Evolutionary conservation across 805 yeast species (phyloP), one percentile per base, ranked within the genome.

Genomic region (Limtongozyma cylindracea): DNA sequence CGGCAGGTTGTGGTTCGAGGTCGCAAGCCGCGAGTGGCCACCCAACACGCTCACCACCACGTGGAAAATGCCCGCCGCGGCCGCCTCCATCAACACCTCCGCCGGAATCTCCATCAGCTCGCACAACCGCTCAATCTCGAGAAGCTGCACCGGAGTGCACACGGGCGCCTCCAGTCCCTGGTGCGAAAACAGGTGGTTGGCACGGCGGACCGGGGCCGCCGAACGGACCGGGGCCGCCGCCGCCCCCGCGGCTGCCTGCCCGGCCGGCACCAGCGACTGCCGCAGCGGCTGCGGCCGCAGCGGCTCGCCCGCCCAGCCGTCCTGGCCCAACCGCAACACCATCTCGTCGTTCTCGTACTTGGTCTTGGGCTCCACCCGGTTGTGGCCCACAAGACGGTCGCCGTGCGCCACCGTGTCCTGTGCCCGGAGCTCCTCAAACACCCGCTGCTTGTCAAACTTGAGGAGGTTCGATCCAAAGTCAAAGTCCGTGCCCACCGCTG

Each of bases 381-480:
- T 80, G 38, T 69, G 74, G 3, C 78, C 67, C 5, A 74, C 92
- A 20, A 77, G 51, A 30, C 92, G 53, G 19, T 60, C 53, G 9
- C 54, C 48, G 2, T 70, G 68, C 18, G 56, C 61, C 10, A 63
- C 52, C 11, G 50, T 55, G 37, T 80, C 94, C 23, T 52, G 46
- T 28, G 54, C 54, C 22, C 63, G 64, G 35, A 82, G 57, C 37
- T 77, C 78, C 21, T 70, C 73, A 41, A 82, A 72, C 4, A 80
- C 84, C 5, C 67, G 53, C 26, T 55, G 49, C 41, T 82, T 82
- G 41, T 82, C 88, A 35, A 82, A 82, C 51, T 67, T 64, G 12
- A 69, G 69, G 29, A 82, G 53, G 37, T 73, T 76, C 9, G 76
- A 68, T 24, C 64, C 76, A 42, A 82, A 82, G 40, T 82, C 94